phyloP scores from a whole-genome alignment of 441 rosid species.

The Rhodomyrtus psidioides region DNA sequence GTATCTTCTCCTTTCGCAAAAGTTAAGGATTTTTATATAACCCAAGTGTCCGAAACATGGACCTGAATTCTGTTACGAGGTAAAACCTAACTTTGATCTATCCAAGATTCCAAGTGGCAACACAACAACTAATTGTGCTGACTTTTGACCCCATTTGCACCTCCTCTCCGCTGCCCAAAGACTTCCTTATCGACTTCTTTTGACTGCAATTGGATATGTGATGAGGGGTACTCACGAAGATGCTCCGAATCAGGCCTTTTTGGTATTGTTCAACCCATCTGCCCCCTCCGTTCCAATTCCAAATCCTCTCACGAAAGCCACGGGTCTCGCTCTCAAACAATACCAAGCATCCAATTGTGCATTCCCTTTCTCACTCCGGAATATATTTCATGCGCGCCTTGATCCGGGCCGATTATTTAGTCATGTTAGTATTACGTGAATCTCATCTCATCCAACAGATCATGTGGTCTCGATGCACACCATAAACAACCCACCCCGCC shows the following conservation, averaged over 20 bases:
- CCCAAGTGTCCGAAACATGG: background rate
- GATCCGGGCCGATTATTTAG: background rate
- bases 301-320: accelerated
- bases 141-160: background rate
- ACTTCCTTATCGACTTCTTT: background rate
- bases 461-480: background rate
- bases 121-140: background rate
- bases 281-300: background rate
- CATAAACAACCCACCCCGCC: no score
- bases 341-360: background rate
- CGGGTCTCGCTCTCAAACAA: slow-evolving; percentile 5
- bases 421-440: background rate
- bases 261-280: slow-evolving; percentile 28
- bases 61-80: background rate
- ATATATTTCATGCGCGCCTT: accelerated
- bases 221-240: background rate
- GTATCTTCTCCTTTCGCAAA: background rate
- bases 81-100: background rate
- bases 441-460: background rate
- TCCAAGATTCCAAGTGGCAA: background rate
- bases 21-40: no score
- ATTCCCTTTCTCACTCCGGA: accelerated
- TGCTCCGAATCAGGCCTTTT: slow-evolving; percentile 8
- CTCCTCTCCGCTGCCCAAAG: background rate
- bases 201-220: background rate